Conservation (phyloP, 2,329 filamentous ascomycete genomes). For the Neoarthrinium moseri region DNA sequence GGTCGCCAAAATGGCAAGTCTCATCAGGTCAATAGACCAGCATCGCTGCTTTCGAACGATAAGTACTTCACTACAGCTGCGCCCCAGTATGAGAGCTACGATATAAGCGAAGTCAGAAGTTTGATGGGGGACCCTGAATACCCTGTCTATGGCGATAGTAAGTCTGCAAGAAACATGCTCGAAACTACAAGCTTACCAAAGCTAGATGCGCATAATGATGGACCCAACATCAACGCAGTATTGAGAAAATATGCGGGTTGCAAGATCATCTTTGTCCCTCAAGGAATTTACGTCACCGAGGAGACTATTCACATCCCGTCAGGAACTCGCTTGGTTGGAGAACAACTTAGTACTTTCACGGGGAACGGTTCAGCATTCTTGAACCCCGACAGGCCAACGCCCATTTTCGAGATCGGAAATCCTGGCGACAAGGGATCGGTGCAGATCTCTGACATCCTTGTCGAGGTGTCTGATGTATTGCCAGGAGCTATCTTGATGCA, state of each 20-base stretch:
- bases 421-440: slow-evolving; percentile 44
- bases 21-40: slow-evolving; percentile 27
- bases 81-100: slow-evolving; percentile 41
- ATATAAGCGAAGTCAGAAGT: slow-evolving; percentile 39
- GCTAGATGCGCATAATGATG: slow-evolving; percentile 30
- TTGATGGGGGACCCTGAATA: slow-evolving; percentile 39
- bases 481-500: slow-evolving; percentile 39
- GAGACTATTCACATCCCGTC: slow-evolving; percentile 5
- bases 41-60: slow-evolving; percentile 24
- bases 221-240: slow-evolving; percentile 26
- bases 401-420: slow-evolving; percentile 50
- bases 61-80: slow-evolving; percentile 38
- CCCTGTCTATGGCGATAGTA: slow-evolving; percentile 37
- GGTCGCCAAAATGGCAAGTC: slow-evolving; percentile 23
- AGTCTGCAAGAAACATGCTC: not conserved
- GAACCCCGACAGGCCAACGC: slow-evolving; percentile 38
- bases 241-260: slow-evolving; percentile 26
- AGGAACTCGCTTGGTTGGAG: slow-evolving; percentile 48
- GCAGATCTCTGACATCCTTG: slow-evolving; percentile 50
- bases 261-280: slow-evolving; percentile 40
- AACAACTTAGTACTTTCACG: slow-evolving; percentile 51
- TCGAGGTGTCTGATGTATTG: slow-evolving; percentile 46
- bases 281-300: slow-evolving; percentile 28
- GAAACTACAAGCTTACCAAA: not conserved
- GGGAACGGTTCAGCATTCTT: slow-evolving; percentile 44